These are phyloP conservation scores for Parachlorella kessleri DNA, from an alignment of 139 green algal species.

Conservation along the genomic window DNA sequence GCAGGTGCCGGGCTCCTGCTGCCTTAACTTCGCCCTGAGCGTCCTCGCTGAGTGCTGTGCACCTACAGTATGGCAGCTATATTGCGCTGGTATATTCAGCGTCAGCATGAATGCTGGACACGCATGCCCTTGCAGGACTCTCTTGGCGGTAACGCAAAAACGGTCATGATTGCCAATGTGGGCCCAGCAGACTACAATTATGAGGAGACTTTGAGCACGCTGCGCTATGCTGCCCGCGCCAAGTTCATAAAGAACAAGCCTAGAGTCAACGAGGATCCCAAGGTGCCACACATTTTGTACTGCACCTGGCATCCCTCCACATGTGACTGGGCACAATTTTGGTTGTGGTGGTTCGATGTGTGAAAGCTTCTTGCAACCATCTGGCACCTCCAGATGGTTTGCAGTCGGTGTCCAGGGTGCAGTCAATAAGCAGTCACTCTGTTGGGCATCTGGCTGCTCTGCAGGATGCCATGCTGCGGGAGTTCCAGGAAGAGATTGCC, in stretches of 20 bases:
- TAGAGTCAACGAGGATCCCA: constrained; percentile 89
- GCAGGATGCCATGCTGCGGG: constrained; percentile 87
- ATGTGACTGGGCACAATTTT: too few species aligned
- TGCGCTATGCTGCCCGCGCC: constrained; percentile 85
- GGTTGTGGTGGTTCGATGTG: too few species aligned
- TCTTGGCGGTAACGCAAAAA: constrained; percentile 91
- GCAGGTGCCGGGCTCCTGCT: too few species aligned
- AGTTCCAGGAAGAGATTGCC: constrained; percentile 92
- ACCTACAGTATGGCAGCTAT: constrained; percentile 98
- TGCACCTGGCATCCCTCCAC: too few species aligned
- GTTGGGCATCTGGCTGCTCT: neutral
- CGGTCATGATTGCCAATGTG: constrained; percentile 94
- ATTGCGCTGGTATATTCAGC: too few species aligned
- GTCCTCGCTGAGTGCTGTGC: constrained; percentile 70
- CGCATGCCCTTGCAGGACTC: constrained; percentile 98
- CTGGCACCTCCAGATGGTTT: too few species aligned
- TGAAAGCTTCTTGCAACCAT: too few species aligned
- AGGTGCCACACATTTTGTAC: constrained; percentile 81
- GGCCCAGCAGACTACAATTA: constrained; percentile 84
- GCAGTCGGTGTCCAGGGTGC: neutral
- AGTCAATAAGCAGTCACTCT: neutral
- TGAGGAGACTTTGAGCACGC: constrained; percentile 90
- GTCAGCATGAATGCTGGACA: too few species aligned
- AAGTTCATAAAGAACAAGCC: constrained; percentile 96
- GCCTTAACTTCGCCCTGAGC: too few species aligned